phyloP scores from a whole-genome alignment of 1,284 basidiomycete genomes.

The Trichosporon coremiiforme region DNA sequence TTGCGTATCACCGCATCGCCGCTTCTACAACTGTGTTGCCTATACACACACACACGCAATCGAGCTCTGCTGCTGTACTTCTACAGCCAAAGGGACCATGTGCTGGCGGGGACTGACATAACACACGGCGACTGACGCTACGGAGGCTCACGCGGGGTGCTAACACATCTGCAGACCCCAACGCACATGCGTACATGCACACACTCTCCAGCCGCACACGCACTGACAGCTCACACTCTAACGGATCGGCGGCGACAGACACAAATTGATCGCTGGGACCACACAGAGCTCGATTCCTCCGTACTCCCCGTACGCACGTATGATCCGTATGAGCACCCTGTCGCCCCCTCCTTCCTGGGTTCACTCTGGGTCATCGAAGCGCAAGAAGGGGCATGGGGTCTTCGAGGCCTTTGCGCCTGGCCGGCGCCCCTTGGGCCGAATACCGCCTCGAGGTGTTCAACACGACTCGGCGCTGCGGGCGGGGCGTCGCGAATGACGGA shows the following conservation, averaged over 20 bases:
- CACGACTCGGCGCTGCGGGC: background rate
- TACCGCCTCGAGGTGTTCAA: background rate
- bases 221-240: background rate
- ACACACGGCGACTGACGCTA: background rate
- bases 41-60: background rate
- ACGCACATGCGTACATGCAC: background rate
- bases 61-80: too few species aligned
- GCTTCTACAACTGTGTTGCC: too few species aligned
- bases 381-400: background rate
- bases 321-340: too few species aligned
- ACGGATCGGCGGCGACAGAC: background rate
- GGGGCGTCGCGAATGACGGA: background rate
- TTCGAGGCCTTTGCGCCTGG: background rate
- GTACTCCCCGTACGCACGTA: too few species aligned
- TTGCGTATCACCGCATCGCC: background rate
- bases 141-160: background rate
- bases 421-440: background rate
- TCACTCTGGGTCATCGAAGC: too few species aligned
- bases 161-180: background rate
- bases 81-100: too few species aligned
- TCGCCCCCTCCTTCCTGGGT: background rate
- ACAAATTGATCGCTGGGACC: conserved; percentile 6
- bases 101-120: too few species aligned
- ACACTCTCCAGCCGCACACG: background rate
- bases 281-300: background rate